Conservation (phyloP, 2,329 filamentous ascomycete species). For the Thielaviopsis musarum region DNA sequence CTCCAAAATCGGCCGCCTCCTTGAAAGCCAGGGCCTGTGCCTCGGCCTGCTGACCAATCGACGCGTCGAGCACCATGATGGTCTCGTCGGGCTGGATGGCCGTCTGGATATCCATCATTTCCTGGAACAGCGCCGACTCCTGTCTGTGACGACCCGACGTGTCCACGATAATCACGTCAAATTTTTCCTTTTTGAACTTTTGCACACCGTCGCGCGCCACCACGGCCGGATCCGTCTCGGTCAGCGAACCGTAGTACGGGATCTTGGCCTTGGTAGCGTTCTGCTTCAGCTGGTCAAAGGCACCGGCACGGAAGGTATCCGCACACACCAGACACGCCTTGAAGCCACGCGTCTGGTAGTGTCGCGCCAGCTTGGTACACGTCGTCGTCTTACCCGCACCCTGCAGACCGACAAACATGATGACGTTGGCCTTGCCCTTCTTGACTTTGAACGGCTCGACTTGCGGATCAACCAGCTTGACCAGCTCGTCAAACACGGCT, state of each 20-base stretch:
- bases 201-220: conserved; percentile 93
- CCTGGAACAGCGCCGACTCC: conserved; percentile 85
- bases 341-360: conserved; percentile 89
- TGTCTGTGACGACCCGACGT: conserved; percentile 91
- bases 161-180: conserved; percentile 97
- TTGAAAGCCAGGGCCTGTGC: conserved; percentile 94
- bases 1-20: conserved; percentile 87
- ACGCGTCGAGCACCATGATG: conserved; percentile 94
- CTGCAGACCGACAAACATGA: conserved; percentile 98
- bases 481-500: conserved; percentile 90
- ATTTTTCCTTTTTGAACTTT: conserved; percentile 97
- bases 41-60: conserved; percentile 91
- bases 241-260: conserved; percentile 92
- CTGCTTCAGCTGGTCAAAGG: conserved; percentile 96
- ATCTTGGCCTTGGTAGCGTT: conserved; percentile 99
- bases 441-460: conserved; percentile 91
- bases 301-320: conserved; percentile 95
- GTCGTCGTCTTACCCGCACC: conserved; percentile 97
- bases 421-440: conserved; percentile 90
- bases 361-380: conserved; percentile 88
- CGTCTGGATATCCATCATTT: conserved; percentile 92
- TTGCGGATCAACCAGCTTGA: conserved; percentile 89
- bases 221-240: conserved; percentile 85
- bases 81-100: conserved; percentile 84
- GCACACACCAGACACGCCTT: conserved; percentile 88